These are phyloP conservation scores for Alternaria novae-zelandiae DNA, from an alignment of 2,329 filamentous ascomycete species.

Conservation along the genomic window DNA sequence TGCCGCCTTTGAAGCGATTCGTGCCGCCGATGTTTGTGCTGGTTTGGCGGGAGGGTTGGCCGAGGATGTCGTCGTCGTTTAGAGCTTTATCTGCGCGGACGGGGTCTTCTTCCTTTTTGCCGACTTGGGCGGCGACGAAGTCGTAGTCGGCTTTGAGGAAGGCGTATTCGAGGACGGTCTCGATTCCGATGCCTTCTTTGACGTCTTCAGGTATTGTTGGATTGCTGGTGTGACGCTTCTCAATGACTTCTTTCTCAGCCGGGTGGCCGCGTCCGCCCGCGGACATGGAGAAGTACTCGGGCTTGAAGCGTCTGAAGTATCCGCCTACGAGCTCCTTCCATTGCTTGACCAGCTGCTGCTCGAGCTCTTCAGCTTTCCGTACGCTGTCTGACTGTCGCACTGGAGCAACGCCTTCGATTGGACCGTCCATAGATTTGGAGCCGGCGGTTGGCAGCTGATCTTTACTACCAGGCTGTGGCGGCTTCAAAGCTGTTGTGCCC, in stretches of 20 bases:
- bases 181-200: slow-evolving; percentile 64
- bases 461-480: slow-evolving; percentile 32
- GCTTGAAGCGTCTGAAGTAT: slow-evolving; percentile 91
- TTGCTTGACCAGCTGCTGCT: slow-evolving; percentile 72
- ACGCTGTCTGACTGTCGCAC: slow-evolving; percentile 56
- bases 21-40: slow-evolving; percentile 71
- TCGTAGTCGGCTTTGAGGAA: slow-evolving; percentile 94
- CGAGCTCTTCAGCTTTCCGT: slow-evolving; percentile 69
- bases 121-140: slow-evolving; percentile 88
- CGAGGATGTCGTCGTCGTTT: slow-evolving; percentile 84
- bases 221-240: slow-evolving; percentile 32
- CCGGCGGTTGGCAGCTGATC: slow-evolving; percentile 34
- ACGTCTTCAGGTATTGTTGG: slow-evolving; percentile 31
- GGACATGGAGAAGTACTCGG: slow-evolving; percentile 71
- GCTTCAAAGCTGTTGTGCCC: slow-evolving; percentile 50
- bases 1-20: slow-evolving; percentile 88
- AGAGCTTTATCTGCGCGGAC: slow-evolving; percentile 76
- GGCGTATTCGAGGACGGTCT: slow-evolving; percentile 85
- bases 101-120: slow-evolving; percentile 75
- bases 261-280: slow-evolving; percentile 45
- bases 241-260: slow-evolving; percentile 39
- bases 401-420: slow-evolving; percentile 33
- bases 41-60: slow-evolving; percentile 59
- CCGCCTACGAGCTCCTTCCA: slow-evolving; percentile 89
- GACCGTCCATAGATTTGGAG: slow-evolving; percentile 28